phyloP scores from a whole-genome alignment of 148 eudicot genomes.

The Camellia lanceoleosa region DNA sequence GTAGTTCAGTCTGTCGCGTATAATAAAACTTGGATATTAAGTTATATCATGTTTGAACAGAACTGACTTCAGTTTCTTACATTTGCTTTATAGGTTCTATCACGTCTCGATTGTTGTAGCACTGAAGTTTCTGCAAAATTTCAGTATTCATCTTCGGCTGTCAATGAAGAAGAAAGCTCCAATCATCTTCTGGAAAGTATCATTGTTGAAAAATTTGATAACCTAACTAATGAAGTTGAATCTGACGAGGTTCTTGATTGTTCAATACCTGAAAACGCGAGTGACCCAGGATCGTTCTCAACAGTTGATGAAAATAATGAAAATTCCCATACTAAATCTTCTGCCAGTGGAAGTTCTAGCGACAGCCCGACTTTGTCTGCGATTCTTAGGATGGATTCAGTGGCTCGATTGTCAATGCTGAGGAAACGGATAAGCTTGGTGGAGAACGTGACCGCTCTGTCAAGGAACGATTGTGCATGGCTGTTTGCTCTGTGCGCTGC shows the following conservation, averaged over 20 bases:
- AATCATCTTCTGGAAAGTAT: slow-evolving; percentile 17
- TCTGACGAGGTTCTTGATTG: neutral
- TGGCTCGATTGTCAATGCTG: slow-evolving; percentile 53
- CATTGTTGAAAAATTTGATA: slow-evolving; percentile 10
- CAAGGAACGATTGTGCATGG: slow-evolving; percentile 64
- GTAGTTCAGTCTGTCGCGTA: neutral
- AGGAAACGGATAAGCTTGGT: slow-evolving; percentile 49
- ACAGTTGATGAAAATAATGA: slow-evolving; percentile 9
- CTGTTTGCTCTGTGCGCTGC: slow-evolving; percentile 76
- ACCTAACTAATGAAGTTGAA: slow-evolving; percentile 11
- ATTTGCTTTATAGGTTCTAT: slow-evolving; percentile 40
- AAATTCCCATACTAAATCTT: slow-evolving; percentile 11
- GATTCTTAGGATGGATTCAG: slow-evolving; percentile 59
- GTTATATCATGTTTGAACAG: neutral
- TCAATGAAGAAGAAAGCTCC: slow-evolving; percentile 22
- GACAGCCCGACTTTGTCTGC: slow-evolving; percentile 52
- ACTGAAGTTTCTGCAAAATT: slow-evolving; percentile 19
- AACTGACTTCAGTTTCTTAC: neutral
- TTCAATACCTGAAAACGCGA: slow-evolving; percentile 7
- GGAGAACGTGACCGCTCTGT: slow-evolving; percentile 35
- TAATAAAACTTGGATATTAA: neutral
- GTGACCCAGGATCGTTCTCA: neutral
- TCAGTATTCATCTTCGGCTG: slow-evolving; percentile 6
- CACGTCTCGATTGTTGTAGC: slow-evolving; percentile 30
- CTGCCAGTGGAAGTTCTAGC: slow-evolving; percentile 5